These are phyloP conservation scores for Epichloe uncinata DNA, from an alignment of 2,329 filamentous ascomycete species.

Conservation along the genomic window DNA sequence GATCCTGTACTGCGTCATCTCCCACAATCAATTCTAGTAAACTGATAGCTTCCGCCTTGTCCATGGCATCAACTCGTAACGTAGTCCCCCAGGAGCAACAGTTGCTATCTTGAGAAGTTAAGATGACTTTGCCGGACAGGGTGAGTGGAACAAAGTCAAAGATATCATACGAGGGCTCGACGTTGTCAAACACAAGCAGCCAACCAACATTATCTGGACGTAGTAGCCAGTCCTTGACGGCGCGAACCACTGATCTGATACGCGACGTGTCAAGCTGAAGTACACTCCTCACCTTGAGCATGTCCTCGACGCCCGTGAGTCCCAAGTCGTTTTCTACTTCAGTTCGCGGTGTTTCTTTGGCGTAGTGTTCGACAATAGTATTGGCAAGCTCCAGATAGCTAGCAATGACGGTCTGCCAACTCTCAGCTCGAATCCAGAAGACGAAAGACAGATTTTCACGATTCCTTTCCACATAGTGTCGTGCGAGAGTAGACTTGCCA, in stretches of 20 bases:
- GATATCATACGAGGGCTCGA: conserved; percentile 13
- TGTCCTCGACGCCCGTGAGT: conserved; percentile 12
- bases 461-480: conserved; percentile 12
- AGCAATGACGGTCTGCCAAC: conserved; percentile 14
- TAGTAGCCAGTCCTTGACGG: conserved; percentile 16
- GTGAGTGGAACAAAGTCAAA: conserved; percentile 15
- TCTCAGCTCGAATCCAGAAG: conserved; percentile 15
- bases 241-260: conserved; percentile 13
- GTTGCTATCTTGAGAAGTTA: conserved; percentile 12
- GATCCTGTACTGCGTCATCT: not conserved
- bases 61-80: conserved; percentile 11
- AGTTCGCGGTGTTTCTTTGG: conserved; percentile 6
- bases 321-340: conserved; percentile 14
- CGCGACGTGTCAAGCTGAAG: conserved; percentile 11
- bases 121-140: conserved; percentile 12
- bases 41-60: conserved; percentile 9
- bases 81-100: conserved; percentile 13
- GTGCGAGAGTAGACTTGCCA: conserved; percentile 14
- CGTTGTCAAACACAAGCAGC: conserved; percentile 14
- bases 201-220: conserved; percentile 13
- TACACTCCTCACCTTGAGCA: conserved; percentile 13
- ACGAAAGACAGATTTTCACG: conserved; percentile 11
- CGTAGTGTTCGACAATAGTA: conserved; percentile 11
- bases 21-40: conserved; percentile 8
- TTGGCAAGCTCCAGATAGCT: conserved; percentile 15